Base-by-base conservation (phyloP, 768 basidiomycete genomes). In the Leccinellum rugosiceps region DNA sequence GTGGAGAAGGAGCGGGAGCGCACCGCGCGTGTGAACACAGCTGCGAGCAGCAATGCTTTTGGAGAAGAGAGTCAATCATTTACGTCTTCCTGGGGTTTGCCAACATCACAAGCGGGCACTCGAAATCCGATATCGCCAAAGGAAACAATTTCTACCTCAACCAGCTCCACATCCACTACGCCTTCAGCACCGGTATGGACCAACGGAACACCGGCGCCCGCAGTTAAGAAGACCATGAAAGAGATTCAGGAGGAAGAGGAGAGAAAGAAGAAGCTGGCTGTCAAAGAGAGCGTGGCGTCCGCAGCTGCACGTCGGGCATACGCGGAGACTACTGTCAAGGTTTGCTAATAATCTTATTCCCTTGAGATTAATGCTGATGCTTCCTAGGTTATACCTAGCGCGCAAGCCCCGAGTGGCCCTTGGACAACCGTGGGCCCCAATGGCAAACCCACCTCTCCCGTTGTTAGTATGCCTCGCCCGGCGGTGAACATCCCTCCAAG, bases 231-330 rank as follows among this genome's bases (percentile, higher is more conserved):
- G 80, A 91, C 92, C 2, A 88, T 99, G 87, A 98, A 96, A 77
- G 94, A 99, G 77, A 99, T 99, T 41, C 92, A 96, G 68, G 96
- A 98, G 73, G 97, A 99, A 65, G 97, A 99, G 68, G 93, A 96
- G 73, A 83, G 77, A 61, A 82, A 88, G 60, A 94, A 93, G 78
- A 90, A 86, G 72, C 64, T 75, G 28, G 78, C 78, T 1, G 73
- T 76, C 7, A 87, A 86, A 70, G 85, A 90, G 61, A 84, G 79
- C 53, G 77, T 77, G 53, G 80, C 80, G 9, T 75, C 82, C 13
- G 77, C 81, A 21, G 80, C 81, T 38, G 77, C 82, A 8, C 83
- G 88, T 68, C 79, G 91, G 52, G 87, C 80, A 4, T 90, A 95
- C 65, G 91, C 90, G 4, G 92, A 94, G 57, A 83, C 83, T 30